These are phyloP conservation scores for Metarhizium anisopliae DNA, from an alignment of 2,329 filamentous ascomycete species.

Conservation along the genomic window DNA sequence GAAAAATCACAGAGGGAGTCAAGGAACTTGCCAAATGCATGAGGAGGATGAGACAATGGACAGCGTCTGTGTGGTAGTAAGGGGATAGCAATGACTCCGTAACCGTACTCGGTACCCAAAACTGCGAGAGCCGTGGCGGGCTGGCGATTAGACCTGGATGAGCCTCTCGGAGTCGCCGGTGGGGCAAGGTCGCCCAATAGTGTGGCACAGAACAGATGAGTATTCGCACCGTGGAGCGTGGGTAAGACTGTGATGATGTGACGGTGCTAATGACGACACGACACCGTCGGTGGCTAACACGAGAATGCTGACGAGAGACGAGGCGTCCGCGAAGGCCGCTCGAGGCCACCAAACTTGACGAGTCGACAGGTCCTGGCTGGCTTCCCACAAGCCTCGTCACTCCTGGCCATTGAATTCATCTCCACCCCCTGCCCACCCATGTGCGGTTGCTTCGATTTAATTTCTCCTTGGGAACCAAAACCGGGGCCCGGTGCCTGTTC, in stretches of 20 bases:
- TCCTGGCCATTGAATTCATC: neutral
- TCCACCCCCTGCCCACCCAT: neutral
- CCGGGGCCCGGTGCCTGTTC: neutral
- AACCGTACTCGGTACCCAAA: neutral
- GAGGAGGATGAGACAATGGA: no score
- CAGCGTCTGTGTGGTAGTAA: no score
- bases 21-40: no score
- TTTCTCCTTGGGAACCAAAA: neutral
- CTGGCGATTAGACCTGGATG: neutral
- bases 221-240: neutral
- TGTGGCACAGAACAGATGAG: neutral
- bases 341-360: no score
- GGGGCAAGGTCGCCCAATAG: neutral
- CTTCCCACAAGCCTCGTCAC: no score
- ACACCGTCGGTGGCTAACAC: neutral
- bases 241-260: neutral
- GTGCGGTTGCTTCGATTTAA: neutral
- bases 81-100: no score
- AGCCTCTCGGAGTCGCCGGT: constrained; percentile 2
- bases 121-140: neutral
- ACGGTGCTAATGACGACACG: neutral
- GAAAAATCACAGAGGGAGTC: no score
- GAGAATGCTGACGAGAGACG: neutral
- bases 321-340: neutral
- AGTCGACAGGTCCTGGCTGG: no score